Base-by-base conservation (phyloP, 192 early-diverging fungal species). In the Entomortierella chlamydospora region DNA sequence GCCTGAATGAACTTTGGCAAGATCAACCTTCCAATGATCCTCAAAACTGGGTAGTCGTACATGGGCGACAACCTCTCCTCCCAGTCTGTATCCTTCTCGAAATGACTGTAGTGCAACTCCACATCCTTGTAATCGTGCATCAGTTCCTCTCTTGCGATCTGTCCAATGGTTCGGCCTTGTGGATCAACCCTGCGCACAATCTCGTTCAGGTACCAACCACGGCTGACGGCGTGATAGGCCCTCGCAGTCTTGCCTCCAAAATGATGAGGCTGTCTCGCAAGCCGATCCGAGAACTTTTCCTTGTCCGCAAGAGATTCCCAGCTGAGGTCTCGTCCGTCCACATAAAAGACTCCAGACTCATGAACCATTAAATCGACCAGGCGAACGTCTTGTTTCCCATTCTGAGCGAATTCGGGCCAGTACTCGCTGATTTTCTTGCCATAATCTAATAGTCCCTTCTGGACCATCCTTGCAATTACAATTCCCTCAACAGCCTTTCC, bases 341-440 rank as follows among this genome's bases (percentile, higher is more conserved):
- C 61, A 45, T 56, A 88, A n/a, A 87, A 81, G 18, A 94, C 90
- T 23, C 93, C 91, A 23, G 82, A 89, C 20, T 82, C 77, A 61
- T 94, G 92, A 34, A 72, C 81, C 70, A 94, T 85, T 39, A 94
- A 59, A 64, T 87, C 83, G 2, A 60, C 61, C 34, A 94, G n/a
- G 0, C 90, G 90, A 20, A 94, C 88, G 33, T 93, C 68, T 42
- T 89, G 76, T 73, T 94, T 94, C 53, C 87, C 87, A 11, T 90
- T 89, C 53, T 82, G 82, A 6, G 84, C 92, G 79, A 94, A 94
- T 68, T 93, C 91, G 2, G 93, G 92, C 93, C 93, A 94, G 64
- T 90, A 87, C 8, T 84, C 72, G 1, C 84, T 60, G 33, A 94
- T 83, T 25, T 61, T 73, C 34, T 83, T 81, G 23, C 79, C 61